A percentile compares a stretch with the other conserved stretches of the same genome.
Evolutionary conservation across 208 protist genomes (phyloP).

Genomic region (Crithidia expoeki): DNA sequence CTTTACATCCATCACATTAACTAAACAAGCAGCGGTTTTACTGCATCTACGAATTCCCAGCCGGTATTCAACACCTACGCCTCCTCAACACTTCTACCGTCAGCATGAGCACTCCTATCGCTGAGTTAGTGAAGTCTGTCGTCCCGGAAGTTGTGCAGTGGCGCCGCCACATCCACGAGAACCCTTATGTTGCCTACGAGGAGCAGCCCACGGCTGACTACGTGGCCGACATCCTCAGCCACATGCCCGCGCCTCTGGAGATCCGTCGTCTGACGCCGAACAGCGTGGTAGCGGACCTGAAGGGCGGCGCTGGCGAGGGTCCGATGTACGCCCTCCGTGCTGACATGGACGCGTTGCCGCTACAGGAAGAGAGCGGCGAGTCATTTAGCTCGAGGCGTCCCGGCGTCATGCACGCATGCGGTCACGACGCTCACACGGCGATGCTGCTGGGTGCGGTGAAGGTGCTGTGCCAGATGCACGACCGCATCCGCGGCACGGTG

Average conservation of each 20-base stretch:
- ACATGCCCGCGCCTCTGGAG: conserved; percentile 52
- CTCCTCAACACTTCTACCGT: conserved; percentile 2
- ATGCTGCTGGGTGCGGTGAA: conserved; percentile 70
- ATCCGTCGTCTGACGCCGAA: conserved; percentile 57
- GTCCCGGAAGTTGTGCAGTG: conserved; percentile 57
- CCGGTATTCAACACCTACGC: no score
- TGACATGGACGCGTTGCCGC: conserved; percentile 67
- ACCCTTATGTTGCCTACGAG: conserved; percentile 63
- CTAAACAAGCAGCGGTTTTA: no score
- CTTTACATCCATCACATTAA: no score
- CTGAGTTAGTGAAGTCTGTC: conserved; percentile 33
- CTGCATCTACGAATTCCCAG: no score
- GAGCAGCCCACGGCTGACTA: conserved; percentile 76
- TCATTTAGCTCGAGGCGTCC: conserved; percentile 52
- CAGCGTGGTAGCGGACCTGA: conserved; percentile 62
- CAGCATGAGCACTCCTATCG: conserved; percentile 23
- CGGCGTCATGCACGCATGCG: conserved; percentile 73
- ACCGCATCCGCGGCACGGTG: conserved; percentile 66
- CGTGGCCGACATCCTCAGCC: conserved; percentile 48
- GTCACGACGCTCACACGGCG: conserved; percentile 69
- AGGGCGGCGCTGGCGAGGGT: conserved; percentile 53
- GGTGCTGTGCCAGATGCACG: conserved; percentile 49
- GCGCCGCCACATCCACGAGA: no score
- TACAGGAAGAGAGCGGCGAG: conserved; percentile 57
- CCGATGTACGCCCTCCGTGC: conserved; percentile 59